Conservation (phyloP, 148 eudicot species). For the Rhododendron mucronatum region DNA sequence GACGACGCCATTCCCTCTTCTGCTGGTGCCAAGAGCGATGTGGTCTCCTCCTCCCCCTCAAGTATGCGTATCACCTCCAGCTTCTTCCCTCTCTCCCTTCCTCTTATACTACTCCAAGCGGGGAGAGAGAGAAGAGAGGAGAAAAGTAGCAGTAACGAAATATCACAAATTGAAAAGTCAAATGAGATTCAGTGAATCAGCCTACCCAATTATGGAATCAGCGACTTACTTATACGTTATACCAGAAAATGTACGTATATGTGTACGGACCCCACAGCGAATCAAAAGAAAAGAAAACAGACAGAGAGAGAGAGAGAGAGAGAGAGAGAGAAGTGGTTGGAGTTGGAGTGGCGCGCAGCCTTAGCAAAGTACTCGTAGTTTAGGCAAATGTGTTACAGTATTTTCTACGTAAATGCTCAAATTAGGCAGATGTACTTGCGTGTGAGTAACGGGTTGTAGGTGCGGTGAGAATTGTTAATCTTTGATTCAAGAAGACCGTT, state of each 20-base stretch:
- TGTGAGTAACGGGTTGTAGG: background rate
- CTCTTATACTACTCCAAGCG: background rate
- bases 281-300: background rate
- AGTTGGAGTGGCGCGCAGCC: background rate
- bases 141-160: background rate
- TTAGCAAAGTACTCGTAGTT: background rate
- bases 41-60: background rate
- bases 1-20: background rate
- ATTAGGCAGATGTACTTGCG: background rate
- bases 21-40: constrained; percentile 2
- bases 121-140: background rate
- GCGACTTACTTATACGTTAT: background rate
- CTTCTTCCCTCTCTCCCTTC: background rate
- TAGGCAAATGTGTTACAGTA: background rate
- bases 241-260: no score
- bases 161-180: background rate
- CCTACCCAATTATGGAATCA: constrained; percentile 1
- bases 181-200: background rate
- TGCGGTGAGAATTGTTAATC: no score
- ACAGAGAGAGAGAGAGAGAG: background rate
- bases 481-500: no score
- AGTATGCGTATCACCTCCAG: background rate
- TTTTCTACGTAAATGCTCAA: background rate
- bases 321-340: background rate
- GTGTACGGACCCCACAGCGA: background rate